Base-by-base conservation (phyloP, 2,329 filamentous ascomycete genomes). In the Corniculantispora saksenae region DNA sequence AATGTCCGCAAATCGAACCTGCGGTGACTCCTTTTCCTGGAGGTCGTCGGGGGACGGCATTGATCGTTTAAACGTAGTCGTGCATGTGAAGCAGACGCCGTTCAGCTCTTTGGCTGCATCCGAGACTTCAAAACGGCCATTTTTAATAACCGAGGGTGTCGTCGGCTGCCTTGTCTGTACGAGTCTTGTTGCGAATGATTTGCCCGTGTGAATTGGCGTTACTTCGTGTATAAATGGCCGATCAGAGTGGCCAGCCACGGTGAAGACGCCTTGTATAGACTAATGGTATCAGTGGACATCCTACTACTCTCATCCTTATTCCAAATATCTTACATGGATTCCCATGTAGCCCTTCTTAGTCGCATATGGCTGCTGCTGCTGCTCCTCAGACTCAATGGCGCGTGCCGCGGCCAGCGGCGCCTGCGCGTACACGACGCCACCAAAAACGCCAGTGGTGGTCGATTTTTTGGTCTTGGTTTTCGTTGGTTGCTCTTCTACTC, bases 251-350 rank as follows among this genome's bases (percentile, higher is more conserved):
- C 82, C 85, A 0, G 77, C 75, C 25, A 81, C 78, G 2, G 83
- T 83, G 70, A 87, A 88, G 69, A 81, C 84, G 10, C 84, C 85
- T 69, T 86, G 82, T 25, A 87, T 83, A 10, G 83, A 82, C 84
- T 86, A 45, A 2, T 25, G 3, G 2, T 23, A 17, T 61, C 9
- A 61, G 58, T n/a, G n/a, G 7, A 17, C 21, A 43, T 4, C 12
- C 8, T n/a, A 5, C n/a, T n/a, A n/a, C n/a, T n/a, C n/a, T n/a
- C 15, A n/a, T 27, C 53, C 4, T 21, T 45, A 6, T 25, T 19
- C 40, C n/a, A 5, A 19, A 40, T 13, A 9, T 8, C 78, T 70
- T 66, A 80, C 79, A 69, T 80, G 78, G 53, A 80, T 76, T 1
- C 74, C 76, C 3, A 78, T 71, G 12, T 62, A 72, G 4, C 67